Base-by-base conservation (phyloP, 257 asterid species). In the Capsicum baccatum region DNA sequence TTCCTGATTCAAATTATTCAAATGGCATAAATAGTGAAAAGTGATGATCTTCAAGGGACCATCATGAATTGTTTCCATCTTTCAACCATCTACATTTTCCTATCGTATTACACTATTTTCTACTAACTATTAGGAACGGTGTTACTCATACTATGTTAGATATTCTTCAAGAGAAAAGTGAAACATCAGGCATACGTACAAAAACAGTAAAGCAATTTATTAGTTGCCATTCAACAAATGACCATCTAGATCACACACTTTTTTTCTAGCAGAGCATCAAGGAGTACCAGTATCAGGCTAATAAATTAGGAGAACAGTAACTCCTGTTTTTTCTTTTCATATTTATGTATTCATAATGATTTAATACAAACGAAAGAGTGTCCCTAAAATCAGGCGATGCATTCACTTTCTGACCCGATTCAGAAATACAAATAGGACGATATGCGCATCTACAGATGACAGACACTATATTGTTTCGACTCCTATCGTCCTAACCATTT, bases 71-170 rank as follows among this genome's bases (percentile, higher is more conserved):
- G 57, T 71, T 47, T 44, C 57, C 79, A 71, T 47, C 26, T 76
- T 76, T 52, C 62, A 52, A 76, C 64, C 81, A 14, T 26, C 44
- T 14, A 48, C 42, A 33, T 76, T 74, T 48, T 76, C 81, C 26
- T 26, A 14, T 76, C 21, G 8, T 13, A 52, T 50, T 74, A 19
- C 80, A 48, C 12, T 48, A 13, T 73, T 48, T 73, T 47, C 13
- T 74, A 8, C 26, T 26, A 21, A 76, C 21, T 48, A 26, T 76
- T 76, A 52, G 52, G 63, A 17, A 16, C 5, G 7, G 14, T 14
- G n/a, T 54, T 26, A 76, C 63, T 54, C 81, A 76, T 76, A 76
- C 81, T 9, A 76, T 76, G 81, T 52, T 52, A 52, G 26, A 7
- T 15, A 6, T 19, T 74, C 47, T 48, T 3, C 55, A 19, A 47